phyloP scores from a whole-genome alignment of 768 basidiomycete species.

The Suillus plorans region DNA sequence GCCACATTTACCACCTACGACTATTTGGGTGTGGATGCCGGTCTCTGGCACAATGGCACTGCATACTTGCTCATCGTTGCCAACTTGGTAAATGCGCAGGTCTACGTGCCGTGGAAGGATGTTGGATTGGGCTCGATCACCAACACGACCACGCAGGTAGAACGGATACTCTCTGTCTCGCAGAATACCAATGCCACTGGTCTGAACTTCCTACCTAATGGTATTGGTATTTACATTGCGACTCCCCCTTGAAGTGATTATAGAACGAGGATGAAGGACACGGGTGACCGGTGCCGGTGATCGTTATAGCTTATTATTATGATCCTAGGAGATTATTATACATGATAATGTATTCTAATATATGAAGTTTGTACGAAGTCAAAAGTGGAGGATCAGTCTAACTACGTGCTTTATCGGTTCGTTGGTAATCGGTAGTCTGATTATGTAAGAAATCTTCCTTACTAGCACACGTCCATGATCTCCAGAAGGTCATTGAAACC shows the following conservation, averaged over 20 bases:
- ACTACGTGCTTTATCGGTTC: too few relatives aligned
- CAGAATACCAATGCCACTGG: conserved; percentile 22
- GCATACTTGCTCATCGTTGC: conserved; percentile 22
- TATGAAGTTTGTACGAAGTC: neutral
- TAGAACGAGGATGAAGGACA: neutral
- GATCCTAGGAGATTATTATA: neutral
- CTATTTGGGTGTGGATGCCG: conserved; percentile 22
- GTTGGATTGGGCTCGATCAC: conserved; percentile 19
- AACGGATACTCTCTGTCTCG: conserved; percentile 12
- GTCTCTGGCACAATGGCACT: conserved; percentile 24
- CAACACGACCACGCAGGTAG: conserved; percentile 19
- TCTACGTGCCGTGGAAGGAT: conserved; percentile 17
- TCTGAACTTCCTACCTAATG: conserved; percentile 15
- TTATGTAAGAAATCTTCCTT: too few relatives aligned
- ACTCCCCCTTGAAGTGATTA: conserved; percentile 2
- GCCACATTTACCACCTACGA: conserved; percentile 11
- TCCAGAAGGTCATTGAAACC: too few relatives aligned
- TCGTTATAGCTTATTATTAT: neutral
- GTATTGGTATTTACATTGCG: conserved; percentile 23
- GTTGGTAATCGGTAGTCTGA: too few relatives aligned
- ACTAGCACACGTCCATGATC: too few relatives aligned
- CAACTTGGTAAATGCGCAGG: conserved; percentile 4
- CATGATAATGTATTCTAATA: neutral
- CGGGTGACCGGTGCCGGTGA: too few relatives aligned
- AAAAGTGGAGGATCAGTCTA: too few relatives aligned